Percentiles rank a stretch among this genome's conserved stretches.
phyloP scores from a whole-genome alignment of 2,329 filamentous ascomycete genomes.

The Sporothrix inflata region DNA sequence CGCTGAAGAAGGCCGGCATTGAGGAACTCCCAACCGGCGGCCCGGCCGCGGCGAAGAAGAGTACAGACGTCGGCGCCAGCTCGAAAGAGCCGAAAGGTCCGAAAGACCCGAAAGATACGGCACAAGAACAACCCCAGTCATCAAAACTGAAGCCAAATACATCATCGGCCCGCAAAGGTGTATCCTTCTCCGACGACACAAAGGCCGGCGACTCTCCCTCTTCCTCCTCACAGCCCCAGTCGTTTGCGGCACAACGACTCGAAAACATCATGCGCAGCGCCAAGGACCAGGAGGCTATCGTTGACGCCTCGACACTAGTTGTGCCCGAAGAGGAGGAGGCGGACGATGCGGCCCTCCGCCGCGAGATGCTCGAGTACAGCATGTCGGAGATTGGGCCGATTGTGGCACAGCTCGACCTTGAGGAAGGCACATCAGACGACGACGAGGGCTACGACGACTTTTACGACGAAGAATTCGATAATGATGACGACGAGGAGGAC shows the following conservation, averaged over 20 bases:
- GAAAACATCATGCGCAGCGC: slow-evolving; percentile 62
- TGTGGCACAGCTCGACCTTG: slow-evolving; percentile 86
- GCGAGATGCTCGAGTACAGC: slow-evolving; percentile 89
- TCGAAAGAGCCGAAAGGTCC: neutral
- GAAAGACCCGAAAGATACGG: neutral
- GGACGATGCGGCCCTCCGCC: slow-evolving; percentile 78
- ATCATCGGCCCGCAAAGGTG: slow-evolving; percentile 55
- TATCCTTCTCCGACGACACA: slow-evolving; percentile 66
- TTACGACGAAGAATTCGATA: slow-evolving; percentile 42
- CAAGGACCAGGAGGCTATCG: slow-evolving; percentile 56
- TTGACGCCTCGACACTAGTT: slow-evolving; percentile 53
- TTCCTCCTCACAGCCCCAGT: slow-evolving; percentile 37
- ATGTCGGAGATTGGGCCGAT: slow-evolving; percentile 87
- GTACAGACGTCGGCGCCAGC: neutral
- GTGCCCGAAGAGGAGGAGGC: slow-evolving; percentile 74
- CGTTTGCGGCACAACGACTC: slow-evolving; percentile 52
- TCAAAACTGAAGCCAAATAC: slow-evolving; percentile 9
- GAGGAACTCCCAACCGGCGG: slow-evolving; percentile 39
- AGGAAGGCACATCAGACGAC: slow-evolving; percentile 64
- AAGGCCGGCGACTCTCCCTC: slow-evolving; percentile 47
- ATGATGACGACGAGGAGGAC: slow-evolving; percentile 71
- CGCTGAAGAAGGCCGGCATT: slow-evolving; percentile 76
- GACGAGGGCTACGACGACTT: slow-evolving; percentile 54
- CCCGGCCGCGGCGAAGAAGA: neutral
- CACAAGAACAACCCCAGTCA: neutral